A percentile compares a stretch with the other conserved stretches of the same genome.
Evolutionary conservation across 805 yeast species (phyloP).

Genomic region (Cyberlindnera saturnus): DNA sequence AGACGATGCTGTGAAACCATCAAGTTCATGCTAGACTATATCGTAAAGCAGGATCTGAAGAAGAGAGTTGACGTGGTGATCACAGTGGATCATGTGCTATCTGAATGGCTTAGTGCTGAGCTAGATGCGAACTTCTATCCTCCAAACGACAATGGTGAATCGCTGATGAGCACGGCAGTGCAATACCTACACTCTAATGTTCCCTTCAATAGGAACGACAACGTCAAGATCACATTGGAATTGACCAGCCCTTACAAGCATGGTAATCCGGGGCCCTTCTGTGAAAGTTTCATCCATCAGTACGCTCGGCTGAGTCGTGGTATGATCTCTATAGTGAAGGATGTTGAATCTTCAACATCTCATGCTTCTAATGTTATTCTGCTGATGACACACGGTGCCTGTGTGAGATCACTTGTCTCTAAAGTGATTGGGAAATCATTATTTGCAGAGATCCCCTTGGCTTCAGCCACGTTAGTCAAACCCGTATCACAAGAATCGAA

Average conservation of each 20-base stretch:
- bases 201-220: slow-evolving; percentile 13
- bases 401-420: slow-evolving; percentile 34
- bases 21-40: slow-evolving; percentile 19
- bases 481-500: slow-evolving; percentile 7
- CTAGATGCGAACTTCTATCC: slow-evolving; percentile 34
- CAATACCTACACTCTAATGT: slow-evolving; percentile 29
- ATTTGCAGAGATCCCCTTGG: slow-evolving; percentile 35
- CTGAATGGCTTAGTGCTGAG: slow-evolving; percentile 39
- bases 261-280: slow-evolving; percentile 39
- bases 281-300: slow-evolving; percentile 33
- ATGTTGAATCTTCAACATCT: slow-evolving; percentile 6
- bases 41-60: slow-evolving; percentile 10
- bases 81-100: slow-evolving; percentile 34
- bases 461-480: slow-evolving; percentile 22
- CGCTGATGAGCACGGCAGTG: slow-evolving; percentile 33
- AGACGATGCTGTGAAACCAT: slow-evolving; percentile 38
- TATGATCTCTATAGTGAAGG: slow-evolving; percentile 28
- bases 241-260: slow-evolving; percentile 30
- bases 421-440: slow-evolving; percentile 31
- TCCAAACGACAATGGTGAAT: slow-evolving; percentile 40
- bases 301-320: slow-evolving; percentile 31
- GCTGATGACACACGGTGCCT: slow-evolving; percentile 39
- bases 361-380: slow-evolving; percentile 24
- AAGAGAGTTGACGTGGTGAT: slow-evolving; percentile 20
- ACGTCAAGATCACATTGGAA: slow-evolving; percentile 24